Percentiles rank a stretch among this genome's conserved stretches.
Conservation (phyloP, 1,284 basidiomycete genomes). For the Hemileia vastatrix region DNA sequence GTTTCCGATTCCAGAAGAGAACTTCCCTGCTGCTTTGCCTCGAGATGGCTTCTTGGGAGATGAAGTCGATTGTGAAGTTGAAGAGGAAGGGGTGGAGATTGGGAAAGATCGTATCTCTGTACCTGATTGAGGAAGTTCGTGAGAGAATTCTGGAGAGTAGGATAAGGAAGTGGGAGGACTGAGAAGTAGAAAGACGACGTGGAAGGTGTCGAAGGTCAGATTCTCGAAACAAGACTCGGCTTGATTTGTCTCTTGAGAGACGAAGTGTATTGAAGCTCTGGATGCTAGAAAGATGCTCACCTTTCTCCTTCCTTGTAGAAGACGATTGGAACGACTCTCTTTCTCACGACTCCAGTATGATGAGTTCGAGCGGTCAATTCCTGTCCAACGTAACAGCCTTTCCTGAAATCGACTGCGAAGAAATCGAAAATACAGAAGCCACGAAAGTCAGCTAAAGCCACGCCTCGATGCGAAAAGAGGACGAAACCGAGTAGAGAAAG, state of each 20-base stretch:
- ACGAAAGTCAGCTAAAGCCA: too few species aligned
- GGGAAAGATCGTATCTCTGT: constrained; percentile 29
- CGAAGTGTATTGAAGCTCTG: too few species aligned
- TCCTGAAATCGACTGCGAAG: constrained; percentile 89
- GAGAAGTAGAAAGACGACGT: too few species aligned
- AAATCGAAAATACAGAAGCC: too few species aligned
- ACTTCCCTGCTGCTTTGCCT: constrained; percentile 36
- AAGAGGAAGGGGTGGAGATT: neutral
- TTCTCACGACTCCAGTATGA: constrained; percentile 83
- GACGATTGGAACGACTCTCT: constrained; percentile 83
- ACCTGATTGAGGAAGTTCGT: constrained; percentile 16
- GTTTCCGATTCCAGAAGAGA: constrained; percentile 33
- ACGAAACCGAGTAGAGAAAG: too few species aligned
- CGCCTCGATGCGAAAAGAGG: too few species aligned
- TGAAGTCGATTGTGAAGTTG: constrained; percentile 2
- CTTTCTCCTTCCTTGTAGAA: too few species aligned
- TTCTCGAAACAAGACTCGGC: too few species aligned
- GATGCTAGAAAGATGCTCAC: too few species aligned
- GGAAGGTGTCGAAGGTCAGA: too few species aligned
- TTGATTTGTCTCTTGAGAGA: too few species aligned
- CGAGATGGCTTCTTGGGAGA: constrained; percentile 17
- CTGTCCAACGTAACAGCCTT: constrained; percentile 97
- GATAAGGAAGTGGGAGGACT: constrained; percentile 1
- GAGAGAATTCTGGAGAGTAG: constrained; percentile 1
- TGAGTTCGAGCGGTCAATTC: constrained; percentile 94